Percentiles rank a stretch among this genome's conserved stretches.
Conservation (phyloP, 2,329 filamentous ascomycete species). For the Annulohypoxylon truncatum region DNA sequence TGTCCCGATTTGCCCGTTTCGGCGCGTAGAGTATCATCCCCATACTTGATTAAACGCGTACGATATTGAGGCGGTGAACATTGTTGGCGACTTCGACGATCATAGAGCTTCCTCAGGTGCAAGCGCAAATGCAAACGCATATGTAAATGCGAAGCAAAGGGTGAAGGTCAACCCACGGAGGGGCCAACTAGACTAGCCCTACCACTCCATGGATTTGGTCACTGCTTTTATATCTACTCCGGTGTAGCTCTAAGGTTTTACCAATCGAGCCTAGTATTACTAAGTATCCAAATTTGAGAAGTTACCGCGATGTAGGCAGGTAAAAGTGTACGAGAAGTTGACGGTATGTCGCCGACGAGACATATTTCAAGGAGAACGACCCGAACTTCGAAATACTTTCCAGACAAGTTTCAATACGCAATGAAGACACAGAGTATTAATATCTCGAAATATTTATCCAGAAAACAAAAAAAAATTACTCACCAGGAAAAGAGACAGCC, state of each 20-base stretch:
- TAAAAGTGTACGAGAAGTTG: slow-evolving; percentile 32
- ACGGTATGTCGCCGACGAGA: slow-evolving; percentile 22
- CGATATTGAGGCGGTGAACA: slow-evolving; percentile 31
- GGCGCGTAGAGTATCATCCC: slow-evolving; percentile 12
- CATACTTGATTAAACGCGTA: slow-evolving; percentile 7
- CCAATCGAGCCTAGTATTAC: slow-evolving; percentile 7
- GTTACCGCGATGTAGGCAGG: slow-evolving; percentile 26
- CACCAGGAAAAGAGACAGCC: neutral
- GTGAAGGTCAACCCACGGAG: neutral
- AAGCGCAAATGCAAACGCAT: neutral
- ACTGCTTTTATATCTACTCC: slow-evolving; percentile 5
- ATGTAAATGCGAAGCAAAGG: neutral
- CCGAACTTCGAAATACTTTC: neutral
- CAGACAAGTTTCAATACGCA: neutral
- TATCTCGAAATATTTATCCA: neutral
- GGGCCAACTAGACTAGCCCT: neutral
- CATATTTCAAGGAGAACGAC: slow-evolving; percentile 13
- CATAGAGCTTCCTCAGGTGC: slow-evolving; percentile 1
- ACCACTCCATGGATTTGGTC: neutral
- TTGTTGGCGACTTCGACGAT: neutral
- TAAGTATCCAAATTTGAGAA: slow-evolving; percentile 10
- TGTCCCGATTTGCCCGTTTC: slow-evolving; percentile 32
- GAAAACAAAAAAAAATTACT: neutral
- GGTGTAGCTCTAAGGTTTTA: slow-evolving; percentile 19
- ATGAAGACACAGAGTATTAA: neutral